These are phyloP conservation scores for Saccharomyces hybrid DNA, from an alignment of 1,139 yeast species.

Conservation along the genomic window DNA sequence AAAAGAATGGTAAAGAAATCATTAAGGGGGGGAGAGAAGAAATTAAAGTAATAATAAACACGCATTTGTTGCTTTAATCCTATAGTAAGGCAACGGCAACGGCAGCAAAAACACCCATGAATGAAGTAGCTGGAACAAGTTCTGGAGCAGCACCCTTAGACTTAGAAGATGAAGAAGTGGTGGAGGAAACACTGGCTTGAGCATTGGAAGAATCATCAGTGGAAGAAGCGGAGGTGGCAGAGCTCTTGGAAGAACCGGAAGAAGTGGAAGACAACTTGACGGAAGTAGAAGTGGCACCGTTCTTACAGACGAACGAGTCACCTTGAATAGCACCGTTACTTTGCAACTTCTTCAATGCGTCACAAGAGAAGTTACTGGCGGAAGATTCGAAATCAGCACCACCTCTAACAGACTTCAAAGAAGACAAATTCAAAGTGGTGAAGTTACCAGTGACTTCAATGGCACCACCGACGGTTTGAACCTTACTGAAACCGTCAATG, in stretches of 20 bases:
- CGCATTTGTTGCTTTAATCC: constrained; percentile 13
- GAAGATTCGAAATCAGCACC: constrained; percentile 76
- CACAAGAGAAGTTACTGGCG: constrained; percentile 73
- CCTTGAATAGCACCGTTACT: constrained; percentile 78
- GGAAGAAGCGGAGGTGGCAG: constrained; percentile 20
- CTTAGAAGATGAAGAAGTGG: constrained; percentile 15
- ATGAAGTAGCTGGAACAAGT: constrained; percentile 38
- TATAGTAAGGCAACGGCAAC: constrained; percentile 57
- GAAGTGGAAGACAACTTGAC: constrained; percentile 37
- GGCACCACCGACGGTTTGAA: constrained; percentile 80
- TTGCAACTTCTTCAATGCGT: constrained; percentile 59
- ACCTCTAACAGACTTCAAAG: constrained; percentile 77
- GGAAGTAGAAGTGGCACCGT: constrained; percentile 54
- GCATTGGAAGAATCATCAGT: constrained; percentile 17
- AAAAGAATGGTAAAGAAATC: constrained; percentile 1
- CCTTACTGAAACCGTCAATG: constrained; percentile 66
- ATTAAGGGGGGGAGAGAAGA: not conserved
- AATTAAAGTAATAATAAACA: not conserved
- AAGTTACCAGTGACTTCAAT: constrained; percentile 74
- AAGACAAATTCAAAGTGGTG: constrained; percentile 66
- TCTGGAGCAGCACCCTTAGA: constrained; percentile 30
- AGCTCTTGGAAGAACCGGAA: constrained; percentile 22
- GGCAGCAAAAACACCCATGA: constrained; percentile 54
- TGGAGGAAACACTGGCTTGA: constrained; percentile 16
- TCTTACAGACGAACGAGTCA: constrained; percentile 78